Evolutionary conservation across 2,329 filamentous ascomycete genomes (phyloP), one percentile per base, ranked within the genome.

Genomic region (Tolypocladium pustulatum): DNA sequence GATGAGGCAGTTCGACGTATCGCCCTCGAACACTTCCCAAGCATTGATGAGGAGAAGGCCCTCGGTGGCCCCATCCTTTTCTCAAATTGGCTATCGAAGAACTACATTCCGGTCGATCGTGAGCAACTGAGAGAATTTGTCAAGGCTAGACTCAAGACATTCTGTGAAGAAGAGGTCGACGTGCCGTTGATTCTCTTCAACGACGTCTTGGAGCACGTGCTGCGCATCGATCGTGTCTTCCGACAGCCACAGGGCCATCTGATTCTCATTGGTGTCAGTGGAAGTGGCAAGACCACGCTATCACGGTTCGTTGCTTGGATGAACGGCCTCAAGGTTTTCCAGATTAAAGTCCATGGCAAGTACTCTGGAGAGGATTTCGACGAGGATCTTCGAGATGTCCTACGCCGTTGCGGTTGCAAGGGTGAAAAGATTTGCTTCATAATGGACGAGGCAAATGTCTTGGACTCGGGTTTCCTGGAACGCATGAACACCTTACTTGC

Each of bases 341-440:
- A 99, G 76, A 99, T 99, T 81, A 99, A 99, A 80, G 94, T 99
- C 0, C 94, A 99, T 68, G 94, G 94, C 64, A 97, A 93, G 71
- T 99, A 99, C 75, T 97, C 94, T 20, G 90, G 90, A 1, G 94
- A 97, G 71, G 94, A 99, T 75, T 99, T 99, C 69, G 94, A 99
- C 69, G 95, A 99, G 60, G 94, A 99, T 72, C 79, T 99, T 40
- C 85, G 95, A 64, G 93, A 92, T 69, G 94, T 99, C 10, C 84
- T 99, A 46, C 88, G 94, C 53, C 85, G 94, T 59, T 95, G 91
- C 66, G 94, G 94, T 62, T 97, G 93, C 78, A 97, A 97, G 78
- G 94, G 94, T 40, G 94, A 99, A 72, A 97, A 97, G 80, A 96
- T 99, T 55, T 99, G 95, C 76, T 99, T 99, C 79, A 97, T 99